These are phyloP conservation scores for Phytomonas francai DNA, from an alignment of 208 protist genomes.

Conservation along the genomic window DNA sequence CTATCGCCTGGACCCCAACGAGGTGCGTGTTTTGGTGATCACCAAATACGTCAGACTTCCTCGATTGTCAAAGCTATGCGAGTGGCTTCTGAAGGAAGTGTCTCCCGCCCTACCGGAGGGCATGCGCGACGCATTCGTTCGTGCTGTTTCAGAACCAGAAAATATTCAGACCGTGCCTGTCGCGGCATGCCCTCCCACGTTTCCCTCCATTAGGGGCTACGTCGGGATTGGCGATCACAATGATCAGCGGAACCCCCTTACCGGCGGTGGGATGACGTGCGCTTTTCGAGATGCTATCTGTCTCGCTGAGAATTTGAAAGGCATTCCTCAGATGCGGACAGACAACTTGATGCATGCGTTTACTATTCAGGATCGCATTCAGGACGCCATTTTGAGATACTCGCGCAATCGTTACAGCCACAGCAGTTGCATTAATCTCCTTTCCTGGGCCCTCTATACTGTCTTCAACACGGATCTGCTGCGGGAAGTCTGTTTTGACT, in stretches of 20 bases:
- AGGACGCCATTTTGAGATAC: constrained; percentile 52
- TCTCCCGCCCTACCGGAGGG: constrained; percentile 70
- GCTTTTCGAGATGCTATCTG: constrained; percentile 81
- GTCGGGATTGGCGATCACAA: constrained; percentile 90
- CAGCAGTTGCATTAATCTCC: constrained; percentile 87
- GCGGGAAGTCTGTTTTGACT: constrained; percentile 86
- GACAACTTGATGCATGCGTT: constrained; percentile 35
- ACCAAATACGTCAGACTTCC: constrained; percentile 77
- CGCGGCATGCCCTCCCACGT: constrained; percentile 62
- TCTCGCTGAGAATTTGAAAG: constrained; percentile 51
- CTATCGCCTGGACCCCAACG: constrained; percentile 79
- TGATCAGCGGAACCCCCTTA: constrained; percentile 93
- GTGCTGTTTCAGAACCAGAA: constrained; percentile 32
- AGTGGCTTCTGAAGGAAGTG: constrained; percentile 75
- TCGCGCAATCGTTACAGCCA: constrained; percentile 45
- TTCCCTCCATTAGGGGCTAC: constrained; percentile 74
- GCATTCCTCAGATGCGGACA: constrained; percentile 33
- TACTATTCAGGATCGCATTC: constrained; percentile 47
- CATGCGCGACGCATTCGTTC: constrained; percentile 73
- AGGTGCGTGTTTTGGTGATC: constrained; percentile 80
- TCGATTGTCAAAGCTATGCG: constrained; percentile 58
- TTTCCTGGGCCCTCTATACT: constrained; percentile 86
- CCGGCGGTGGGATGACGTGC: constrained; percentile 90
- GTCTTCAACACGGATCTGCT: constrained; percentile 73
- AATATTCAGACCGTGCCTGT: constrained; percentile 80